Evolutionary conservation across 352 stramenopile genomes (phyloP), one percentile per base, ranked within the genome.

Genomic region (Phytophthora tubulina): DNA sequence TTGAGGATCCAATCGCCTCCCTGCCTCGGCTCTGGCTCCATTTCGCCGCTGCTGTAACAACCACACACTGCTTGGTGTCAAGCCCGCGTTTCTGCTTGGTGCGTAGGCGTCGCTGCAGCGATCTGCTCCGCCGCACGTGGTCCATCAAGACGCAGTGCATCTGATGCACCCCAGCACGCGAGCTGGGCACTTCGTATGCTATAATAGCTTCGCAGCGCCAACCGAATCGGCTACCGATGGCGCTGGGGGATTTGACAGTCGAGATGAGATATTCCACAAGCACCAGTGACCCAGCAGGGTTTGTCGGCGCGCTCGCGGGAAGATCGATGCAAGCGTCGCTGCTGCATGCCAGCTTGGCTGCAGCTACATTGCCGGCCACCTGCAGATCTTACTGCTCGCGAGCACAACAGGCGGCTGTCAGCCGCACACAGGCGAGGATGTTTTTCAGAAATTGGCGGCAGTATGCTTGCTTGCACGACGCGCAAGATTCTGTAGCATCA

Each of bases 1-100:
- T 72, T 72, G 46, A 66, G 56, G 64, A 72, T 72, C 57, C 64
- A 72, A 72, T 71, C 35, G 1, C 0, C 4, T 33, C 11, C 21
- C 46, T 66, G 38, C 6, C 64, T 51, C 45, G 56, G 64, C 48
- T 72, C 36, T 67, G 64, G 17, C 56, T 72, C 35, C 36, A 68
- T 69, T 69, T 56, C 39, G 61, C 41, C n/a, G 57, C 45, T 53
- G 27, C 21, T 45, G 15, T 42, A 39, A 44, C 53, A 42, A 51
- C 39, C 27, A 45, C 10, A 64, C 35, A 7, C 33, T 52, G 45
- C 45, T 49, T 62, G 55, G 33, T 49, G 5, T n/a, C 41, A 46
- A 17, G n/a, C 21, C 41, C 21, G 21, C 21, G 35, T 62, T 64
- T 55, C 57, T 68, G 61, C 50, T 68, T 68, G 61, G 61, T 62